Conservation (phyloP, 305 asterid genomes). For the Fraxinus greggii region DNA sequence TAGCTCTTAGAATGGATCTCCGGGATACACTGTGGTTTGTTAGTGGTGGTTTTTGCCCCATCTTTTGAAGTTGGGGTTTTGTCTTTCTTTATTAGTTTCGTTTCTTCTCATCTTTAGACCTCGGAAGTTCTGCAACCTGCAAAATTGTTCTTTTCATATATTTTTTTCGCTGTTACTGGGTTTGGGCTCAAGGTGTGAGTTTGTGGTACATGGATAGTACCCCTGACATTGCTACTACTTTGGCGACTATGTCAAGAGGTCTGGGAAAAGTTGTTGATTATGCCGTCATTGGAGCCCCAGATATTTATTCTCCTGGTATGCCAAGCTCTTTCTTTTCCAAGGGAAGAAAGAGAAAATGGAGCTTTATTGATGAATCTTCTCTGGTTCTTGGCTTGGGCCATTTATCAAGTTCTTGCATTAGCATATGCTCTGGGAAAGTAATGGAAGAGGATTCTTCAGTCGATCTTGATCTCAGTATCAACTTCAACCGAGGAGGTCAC, state of each 20-base stretch:
- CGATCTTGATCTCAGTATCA: slow-evolving; percentile 46
- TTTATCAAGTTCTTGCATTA: slow-evolving; percentile 44
- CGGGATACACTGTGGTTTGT: slow-evolving; percentile 65
- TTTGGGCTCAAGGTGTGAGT: slow-evolving; percentile 27
- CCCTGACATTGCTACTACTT: slow-evolving; percentile 27
- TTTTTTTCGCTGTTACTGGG: slow-evolving; percentile 16
- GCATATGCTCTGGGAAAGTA: slow-evolving; percentile 44
- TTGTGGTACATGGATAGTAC: slow-evolving; percentile 50
- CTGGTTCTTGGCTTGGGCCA: slow-evolving; percentile 47
- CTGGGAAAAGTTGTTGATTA: slow-evolving; percentile 25
- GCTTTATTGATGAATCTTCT: slow-evolving; percentile 38
- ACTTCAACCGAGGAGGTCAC: slow-evolving; percentile 28
- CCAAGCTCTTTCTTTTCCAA: slow-evolving; percentile 23
- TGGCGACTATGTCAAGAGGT: slow-evolving; percentile 30
- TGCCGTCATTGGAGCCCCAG: slow-evolving; percentile 14
- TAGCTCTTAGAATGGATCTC: slow-evolving; percentile 48
- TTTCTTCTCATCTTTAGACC: not conserved
- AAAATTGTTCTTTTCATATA: slow-evolving; percentile 18
- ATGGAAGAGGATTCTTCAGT: slow-evolving; percentile 44
- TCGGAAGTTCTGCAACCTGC: slow-evolving; percentile 22
- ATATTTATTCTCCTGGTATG: slow-evolving; percentile 25
- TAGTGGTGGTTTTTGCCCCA: slow-evolving; percentile 49
- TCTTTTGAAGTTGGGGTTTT: slow-evolving; percentile 19
- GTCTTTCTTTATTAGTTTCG: slow-evolving; percentile 16
- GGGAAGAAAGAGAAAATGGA: slow-evolving; percentile 46